Evolutionary conservation across 306 rosid species (phyloP), one percentile per base, ranked within the genome.

Genomic region (Albizia julibrissin): DNA sequence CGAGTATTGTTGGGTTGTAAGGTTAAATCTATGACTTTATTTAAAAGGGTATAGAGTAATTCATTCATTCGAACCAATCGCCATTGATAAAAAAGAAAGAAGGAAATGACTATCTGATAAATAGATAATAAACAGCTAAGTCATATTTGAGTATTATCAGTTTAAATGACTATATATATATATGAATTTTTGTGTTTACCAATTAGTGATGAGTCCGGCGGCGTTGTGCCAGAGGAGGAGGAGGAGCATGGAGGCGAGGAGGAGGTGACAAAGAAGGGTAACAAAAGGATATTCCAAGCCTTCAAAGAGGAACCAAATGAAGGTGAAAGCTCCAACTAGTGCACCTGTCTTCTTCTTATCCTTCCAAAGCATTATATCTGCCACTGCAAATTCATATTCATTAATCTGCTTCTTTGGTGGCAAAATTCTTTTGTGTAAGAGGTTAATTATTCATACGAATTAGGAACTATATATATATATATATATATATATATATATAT

Each of bases 161-260:
- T 15, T 16, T 50, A 15, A 50, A 47, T 47, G 16, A 47, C 52
- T 1, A 14, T 10, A 2, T 12, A 46, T 8, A 3, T 11, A 47
- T 10, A 3, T 47, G 18, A 13, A 49, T 49, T 49, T 52, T 0
- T 1, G 2, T 69, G 10, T 31, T 8, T 69, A 71, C 75, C 75
- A 71, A n/a, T n/a, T n/a, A 26, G 75, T 43, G 19, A 71, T 44
- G 50, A 71, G 7, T 22, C 75, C 75, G 1, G 58, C 56, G 3
- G 75, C 75, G 50, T 43, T 71, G 22, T 71, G 7, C 75, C 75
- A 71, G 37, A 71, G 12, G 10, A 71, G 43, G 75, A 71, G 75
- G 54, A 71, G 10, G 75, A 71, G 75, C 75, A 71, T 71, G 18
- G 19, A n/a, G 75, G 75, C 75, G 8, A 71, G 1, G 13, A 71